Evolutionary conservation across 257 asterid genomes (phyloP).

Genomic region (Euphrasia confusa): DNA sequence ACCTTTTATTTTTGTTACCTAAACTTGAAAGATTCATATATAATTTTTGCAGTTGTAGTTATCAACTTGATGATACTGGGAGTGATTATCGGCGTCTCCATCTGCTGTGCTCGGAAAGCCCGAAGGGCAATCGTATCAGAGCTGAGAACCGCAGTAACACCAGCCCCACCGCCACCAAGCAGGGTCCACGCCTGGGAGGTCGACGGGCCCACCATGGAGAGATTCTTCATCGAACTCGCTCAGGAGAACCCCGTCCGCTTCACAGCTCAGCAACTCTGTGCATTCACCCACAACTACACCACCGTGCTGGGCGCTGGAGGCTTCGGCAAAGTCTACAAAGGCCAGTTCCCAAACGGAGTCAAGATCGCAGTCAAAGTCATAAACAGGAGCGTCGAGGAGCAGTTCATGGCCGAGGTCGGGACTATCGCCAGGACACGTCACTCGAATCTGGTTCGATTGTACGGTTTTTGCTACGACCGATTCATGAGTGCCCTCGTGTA

Average conservation of each 20-base stretch:
- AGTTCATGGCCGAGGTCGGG: conserved; percentile 39
- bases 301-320: conserved; percentile 31
- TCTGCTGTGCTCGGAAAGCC: background rate
- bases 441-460: conserved; percentile 28
- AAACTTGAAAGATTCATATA: too few species aligned
- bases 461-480: conserved; percentile 35
- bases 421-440: conserved; percentile 37
- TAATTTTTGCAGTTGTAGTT: background rate
- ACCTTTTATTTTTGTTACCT: too few species aligned
- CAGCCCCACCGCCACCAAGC: background rate
- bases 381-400: conserved; percentile 24
- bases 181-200: background rate
- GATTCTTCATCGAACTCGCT: conserved; percentile 23
- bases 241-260: conserved; percentile 32
- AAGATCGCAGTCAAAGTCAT: conserved; percentile 36
- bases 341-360: conserved; percentile 33
- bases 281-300: conserved; percentile 28
- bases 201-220: background rate
- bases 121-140: background rate
- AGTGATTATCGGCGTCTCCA: background rate
- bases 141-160: background rate
- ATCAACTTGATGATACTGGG: background rate
- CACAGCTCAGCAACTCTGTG: conserved; percentile 29
- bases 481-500: conserved; percentile 35
- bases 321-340: conserved; percentile 34